Base-by-base conservation (phyloP, 805 yeast species). In the Candida jianshihensis region DNA sequence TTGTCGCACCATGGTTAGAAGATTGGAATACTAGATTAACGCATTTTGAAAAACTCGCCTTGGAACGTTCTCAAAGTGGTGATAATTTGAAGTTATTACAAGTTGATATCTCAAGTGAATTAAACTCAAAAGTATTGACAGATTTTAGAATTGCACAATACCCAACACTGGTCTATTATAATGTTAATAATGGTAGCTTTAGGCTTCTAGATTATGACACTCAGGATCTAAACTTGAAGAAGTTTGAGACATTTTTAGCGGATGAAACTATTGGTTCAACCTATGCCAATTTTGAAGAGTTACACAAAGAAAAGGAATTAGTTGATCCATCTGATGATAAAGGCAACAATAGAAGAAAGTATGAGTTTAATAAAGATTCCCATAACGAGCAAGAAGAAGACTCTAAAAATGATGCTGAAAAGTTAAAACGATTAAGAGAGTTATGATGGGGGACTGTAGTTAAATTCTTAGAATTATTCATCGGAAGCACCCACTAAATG, bases 1-100 rank as follows among this genome's bases (percentile, higher is more conserved):
- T 68, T 41, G 49, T 51, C 17, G 57, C 63, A 3, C 65, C 70
- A 3, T 64, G 65, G 63, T 32, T 52, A 26, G 54, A 56, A 5
- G 48, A 43, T 7, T 60, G 67, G 58, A 58, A 52, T 13, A 49
- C 56, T 30, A 43, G 49, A 22, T 49, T 58, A 21, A 57, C 64
- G 8, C 54, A 54, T 34, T 59, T 54, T 40, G 62, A 61, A 25
- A 41, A 45, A 26, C 34, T 59, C 13, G 61, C 67, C 0, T 16
- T 19, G 15, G n/a, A 18, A 4, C 12, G 19, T 29, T 13, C 6
- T 29, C 34, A 29, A 22, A 40, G 38, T 19, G 40, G 42, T n/a
- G 43, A 41, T 6, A 43, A 49, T 1, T 45, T 56, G 8, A 26
- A 41, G 13, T 61, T 68, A 39, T 47, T 53, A 26, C 39, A 48